These are phyloP conservation scores for Trichosporon faecale DNA, from an alignment of 1,284 basidiomycete species.

Conservation along the genomic window DNA sequence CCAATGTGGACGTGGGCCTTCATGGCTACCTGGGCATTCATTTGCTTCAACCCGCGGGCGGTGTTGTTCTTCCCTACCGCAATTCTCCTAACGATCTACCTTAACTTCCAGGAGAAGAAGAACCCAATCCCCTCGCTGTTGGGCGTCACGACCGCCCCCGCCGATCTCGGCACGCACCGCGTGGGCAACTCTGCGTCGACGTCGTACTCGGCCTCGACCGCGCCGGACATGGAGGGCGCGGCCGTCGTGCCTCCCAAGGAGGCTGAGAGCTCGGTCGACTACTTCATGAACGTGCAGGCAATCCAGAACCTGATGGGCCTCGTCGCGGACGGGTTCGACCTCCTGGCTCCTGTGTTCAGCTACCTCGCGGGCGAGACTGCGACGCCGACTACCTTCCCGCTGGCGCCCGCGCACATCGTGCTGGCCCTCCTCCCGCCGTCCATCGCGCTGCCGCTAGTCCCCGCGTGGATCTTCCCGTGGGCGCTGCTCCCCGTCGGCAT, in stretches of 20 bases:
- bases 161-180: constrained; percentile 10
- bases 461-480: constrained; percentile 39
- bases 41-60: constrained; percentile 50
- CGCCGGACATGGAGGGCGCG: constrained; percentile 26
- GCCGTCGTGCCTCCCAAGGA: constrained; percentile 45
- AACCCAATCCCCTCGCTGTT: constrained; percentile 39
- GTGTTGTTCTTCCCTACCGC: constrained; percentile 46
- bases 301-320: constrained; percentile 54
- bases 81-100: constrained; percentile 40
- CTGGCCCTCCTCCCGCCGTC: constrained; percentile 45
- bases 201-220: constrained; percentile 22
- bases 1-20: constrained; percentile 51
- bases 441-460: constrained; percentile 45
- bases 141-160: constrained; percentile 28
- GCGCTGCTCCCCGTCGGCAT: constrained; percentile 46
- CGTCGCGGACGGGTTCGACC: constrained; percentile 20
- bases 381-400: constrained; percentile 42
- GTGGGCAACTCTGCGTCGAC: constrained; percentile 2
- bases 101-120: constrained; percentile 43
- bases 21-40: constrained; percentile 48
- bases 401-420: constrained; percentile 45
- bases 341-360: constrained; percentile 33
- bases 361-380: constrained; percentile 21
- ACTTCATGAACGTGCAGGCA: constrained; percentile 53
- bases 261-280: constrained; percentile 49